phyloP scores from a whole-genome alignment of 441 rosid genomes.

The Brassica balearica region DNA sequence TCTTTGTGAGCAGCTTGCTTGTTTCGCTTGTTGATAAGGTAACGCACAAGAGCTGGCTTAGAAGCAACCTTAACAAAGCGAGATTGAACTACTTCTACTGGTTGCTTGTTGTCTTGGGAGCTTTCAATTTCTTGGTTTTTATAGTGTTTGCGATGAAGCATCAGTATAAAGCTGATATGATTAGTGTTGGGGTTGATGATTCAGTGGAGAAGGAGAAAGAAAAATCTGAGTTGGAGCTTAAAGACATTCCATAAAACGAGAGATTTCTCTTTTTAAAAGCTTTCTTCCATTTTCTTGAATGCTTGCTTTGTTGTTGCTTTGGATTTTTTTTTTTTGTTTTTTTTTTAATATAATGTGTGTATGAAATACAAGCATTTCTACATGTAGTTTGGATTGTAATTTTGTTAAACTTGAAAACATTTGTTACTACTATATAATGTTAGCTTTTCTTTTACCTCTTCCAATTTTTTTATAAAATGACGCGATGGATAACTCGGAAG shows the following conservation, averaged over 20 bases:
- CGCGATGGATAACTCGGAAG: constrained; percentile 53
- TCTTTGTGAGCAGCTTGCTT: constrained; percentile 80
- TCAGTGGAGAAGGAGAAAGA: constrained; percentile 36
- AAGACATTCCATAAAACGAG: constrained; percentile 39
- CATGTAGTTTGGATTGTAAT: constrained; percentile 30
- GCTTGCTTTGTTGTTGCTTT: constrained; percentile 27
- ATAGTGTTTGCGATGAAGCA: constrained; percentile 61
- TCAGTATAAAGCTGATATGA: constrained; percentile 65
- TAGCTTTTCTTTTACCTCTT: constrained; percentile 1
- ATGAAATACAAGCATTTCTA: constrained; percentile 28
- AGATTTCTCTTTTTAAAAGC: background rate
- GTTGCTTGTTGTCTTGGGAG: constrained; percentile 72
- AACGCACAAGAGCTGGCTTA: constrained; percentile 71
- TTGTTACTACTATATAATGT: background rate
- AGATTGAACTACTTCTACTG: constrained; percentile 73
- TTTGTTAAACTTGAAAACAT: background rate
- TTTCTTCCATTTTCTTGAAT: constrained; percentile 14
- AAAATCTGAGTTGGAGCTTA: constrained; percentile 43
- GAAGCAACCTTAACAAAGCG: constrained; percentile 67
- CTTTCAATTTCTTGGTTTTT: constrained; percentile 64
- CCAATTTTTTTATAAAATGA: background rate
- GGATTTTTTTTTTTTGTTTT: background rate
- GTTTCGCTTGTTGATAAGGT: constrained; percentile 69
- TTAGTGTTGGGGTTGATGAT: constrained; percentile 15
- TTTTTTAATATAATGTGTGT: constrained; percentile 30